phyloP scores from a whole-genome alignment of 2,329 filamentous ascomycete species.

The Penicillium hesseltinei region DNA sequence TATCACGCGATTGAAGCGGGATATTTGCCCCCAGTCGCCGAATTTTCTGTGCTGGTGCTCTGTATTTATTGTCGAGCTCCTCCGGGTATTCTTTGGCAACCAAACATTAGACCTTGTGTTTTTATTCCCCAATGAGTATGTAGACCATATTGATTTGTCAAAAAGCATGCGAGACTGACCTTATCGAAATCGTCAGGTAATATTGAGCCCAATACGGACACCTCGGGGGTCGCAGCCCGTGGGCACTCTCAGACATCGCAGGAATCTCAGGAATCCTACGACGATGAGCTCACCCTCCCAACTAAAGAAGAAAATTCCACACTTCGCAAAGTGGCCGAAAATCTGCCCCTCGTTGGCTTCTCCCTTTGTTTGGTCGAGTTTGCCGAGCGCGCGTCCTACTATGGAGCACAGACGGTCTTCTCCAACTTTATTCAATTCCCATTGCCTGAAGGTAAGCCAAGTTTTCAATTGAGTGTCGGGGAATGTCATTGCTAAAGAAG shows the following conservation, averaged over 20 bases:
- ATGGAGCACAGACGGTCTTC: slow-evolving; percentile 56
- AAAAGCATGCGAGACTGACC: background rate
- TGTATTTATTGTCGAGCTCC: background rate
- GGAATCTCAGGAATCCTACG: background rate
- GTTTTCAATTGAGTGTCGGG: background rate
- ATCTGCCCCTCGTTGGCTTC: slow-evolving; percentile 54
- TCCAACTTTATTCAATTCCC: slow-evolving; percentile 63
- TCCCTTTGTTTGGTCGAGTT: slow-evolving; percentile 60
- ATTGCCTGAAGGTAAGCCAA: slow-evolving; percentile 47
- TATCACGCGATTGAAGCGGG: background rate
- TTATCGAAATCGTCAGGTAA: background rate
- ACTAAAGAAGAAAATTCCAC: slow-evolving; percentile 49
- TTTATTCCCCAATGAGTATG: background rate
- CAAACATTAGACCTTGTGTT: background rate
- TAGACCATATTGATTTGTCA: background rate
- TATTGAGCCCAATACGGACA: background rate
- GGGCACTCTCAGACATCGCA: background rate
- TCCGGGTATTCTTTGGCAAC: background rate
- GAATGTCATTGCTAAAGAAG: background rate
- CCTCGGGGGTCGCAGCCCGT: background rate
- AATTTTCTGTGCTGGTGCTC: background rate
- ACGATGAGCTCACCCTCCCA: slow-evolving; percentile 36
- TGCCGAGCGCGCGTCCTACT: slow-evolving; percentile 61
- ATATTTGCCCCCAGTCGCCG: background rate
- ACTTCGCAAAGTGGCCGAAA: slow-evolving; percentile 52